Conservation (phyloP, 495 filamentous ascomycete species). For the Penicillium angulare region DNA sequence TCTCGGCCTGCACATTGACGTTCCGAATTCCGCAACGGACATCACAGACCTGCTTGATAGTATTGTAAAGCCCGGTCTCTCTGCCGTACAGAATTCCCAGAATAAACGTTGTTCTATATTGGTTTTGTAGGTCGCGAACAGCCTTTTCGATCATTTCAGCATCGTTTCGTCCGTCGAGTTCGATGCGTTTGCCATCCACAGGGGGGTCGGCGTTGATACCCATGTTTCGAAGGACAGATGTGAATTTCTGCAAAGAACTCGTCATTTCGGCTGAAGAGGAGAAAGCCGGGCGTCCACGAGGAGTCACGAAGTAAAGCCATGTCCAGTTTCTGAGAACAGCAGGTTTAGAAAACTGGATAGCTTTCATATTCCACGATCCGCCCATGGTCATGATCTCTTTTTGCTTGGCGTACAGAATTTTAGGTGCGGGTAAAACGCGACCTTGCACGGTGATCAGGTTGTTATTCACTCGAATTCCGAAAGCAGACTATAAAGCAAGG, state of each 20-base stretch:
- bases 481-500: too few species aligned
- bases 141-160: conserved; percentile 20
- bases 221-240: conserved; percentile 23
- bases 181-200: conserved; percentile 13
- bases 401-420: conserved; percentile 45
- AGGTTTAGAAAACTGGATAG: conserved; percentile 40
- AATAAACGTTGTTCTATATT: conserved; percentile 46
- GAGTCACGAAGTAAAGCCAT: conserved; percentile 22
- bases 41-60: conserved; percentile 68
- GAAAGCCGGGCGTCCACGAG: not conserved
- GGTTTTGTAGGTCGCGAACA: conserved; percentile 28
- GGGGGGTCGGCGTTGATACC: conserved; percentile 24
- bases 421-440: conserved; percentile 58
- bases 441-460: conserved; percentile 63
- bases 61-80: conserved; percentile 57
- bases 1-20: conserved; percentile 56
- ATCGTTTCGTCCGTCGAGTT: conserved; percentile 9
- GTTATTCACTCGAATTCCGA: conserved; percentile 54
- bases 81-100: conserved; percentile 60
- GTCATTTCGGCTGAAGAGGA: not conserved
- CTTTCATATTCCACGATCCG: conserved; percentile 59
- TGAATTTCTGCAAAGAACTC: conserved; percentile 14
- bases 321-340: conserved; percentile 39
- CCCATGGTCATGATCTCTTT: conserved; percentile 21
- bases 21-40: conserved; percentile 61